Base-by-base conservation (phyloP, 2,329 filamentous ascomycete genomes). In the Epichloe glyceriae region DNA sequence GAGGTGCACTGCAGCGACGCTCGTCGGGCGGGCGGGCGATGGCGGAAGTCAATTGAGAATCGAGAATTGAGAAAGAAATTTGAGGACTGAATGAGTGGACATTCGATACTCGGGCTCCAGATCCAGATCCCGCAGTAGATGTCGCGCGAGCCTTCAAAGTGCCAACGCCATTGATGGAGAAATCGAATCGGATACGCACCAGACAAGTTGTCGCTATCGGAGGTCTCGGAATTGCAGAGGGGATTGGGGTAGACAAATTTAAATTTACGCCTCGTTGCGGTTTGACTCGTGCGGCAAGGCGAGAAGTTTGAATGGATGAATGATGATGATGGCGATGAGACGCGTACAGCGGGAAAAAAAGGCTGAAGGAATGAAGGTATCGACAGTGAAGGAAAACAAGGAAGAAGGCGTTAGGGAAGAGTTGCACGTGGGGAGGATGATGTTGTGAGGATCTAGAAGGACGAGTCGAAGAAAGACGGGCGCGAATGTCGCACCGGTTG, bases 381-480 rank as follows among this genome's bases (percentile, higher is more conserved):
- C 14, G 34, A 46, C 48, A 47, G 48, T 35, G 50, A 41, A 53
- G 39, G 37, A 20, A 34, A 51, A 50, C 6, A 48, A 34, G 38
- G 26, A 40, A 47, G 35, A 20, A 38, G 50, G 38, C 52, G 53
- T 51, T 52, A 41, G 52, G 41, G 49, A 44, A 53, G 40, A 43
- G 49, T 50, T 42, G 49, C 49, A 50, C 42, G 49, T 50, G 49
- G 49, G 40, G 49, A 35, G 14, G 30, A 49, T 49, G 47, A 38
- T 34, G 39, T 49, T 42, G 47, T 20, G 39, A 49, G 39, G 30
- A 47, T 51, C 50, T 51, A 51, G 50, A 52, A 52, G 50, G 50
- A 37, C 42, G 46, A 49, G 42, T 37, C 38, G 50, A 49, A 52
- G 50, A 35, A 46, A 20, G 47, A 39, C n/a, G 46, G 35, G 46